A percentile compares a stretch with the other conserved stretches of the same genome.
These are phyloP conservation scores for Rhododendron henanense DNA, from an alignment of 148 eudicot species.

Conservation along the genomic window DNA sequence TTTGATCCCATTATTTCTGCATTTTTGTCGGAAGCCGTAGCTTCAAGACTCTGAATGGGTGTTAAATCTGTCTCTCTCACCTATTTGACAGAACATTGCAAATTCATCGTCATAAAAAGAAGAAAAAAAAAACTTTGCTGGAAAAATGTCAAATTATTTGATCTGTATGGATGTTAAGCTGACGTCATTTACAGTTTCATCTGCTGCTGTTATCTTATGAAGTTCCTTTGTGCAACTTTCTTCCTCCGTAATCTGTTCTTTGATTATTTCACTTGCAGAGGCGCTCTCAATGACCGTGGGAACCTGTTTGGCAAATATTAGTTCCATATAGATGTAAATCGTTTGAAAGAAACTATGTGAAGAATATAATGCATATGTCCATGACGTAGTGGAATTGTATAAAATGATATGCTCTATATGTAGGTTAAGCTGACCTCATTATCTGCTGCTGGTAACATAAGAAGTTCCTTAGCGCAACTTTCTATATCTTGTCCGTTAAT, in stretches of 20 bases:
- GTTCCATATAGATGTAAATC: background rate
- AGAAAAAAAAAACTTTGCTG: background rate
- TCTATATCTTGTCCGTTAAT: background rate
- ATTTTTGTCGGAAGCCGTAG: background rate
- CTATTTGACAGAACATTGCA: slow-evolving; percentile 2
- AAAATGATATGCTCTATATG: background rate
- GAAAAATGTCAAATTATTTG: background rate
- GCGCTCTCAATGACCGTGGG: background rate
- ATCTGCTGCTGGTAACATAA: background rate
- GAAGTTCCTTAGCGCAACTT: slow-evolving; percentile 1
- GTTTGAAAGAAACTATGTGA: background rate
- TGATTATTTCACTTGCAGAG: background rate
- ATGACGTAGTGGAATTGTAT: background rate
- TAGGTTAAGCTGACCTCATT: slow-evolving; percentile 20
- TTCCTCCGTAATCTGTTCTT: background rate
- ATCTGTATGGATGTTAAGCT: background rate
- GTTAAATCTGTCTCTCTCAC: background rate
- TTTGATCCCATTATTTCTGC: slow-evolving; percentile 5
- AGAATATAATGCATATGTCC: background rate
- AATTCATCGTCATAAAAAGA: background rate
- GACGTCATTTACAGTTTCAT: background rate
- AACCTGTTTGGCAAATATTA: background rate
- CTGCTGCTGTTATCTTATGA: background rate
- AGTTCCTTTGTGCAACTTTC: background rate
- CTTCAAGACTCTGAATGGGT: slow-evolving; percentile 11